Evolutionary conservation across 208 protist species (phyloP).

Genomic region (Wallacemonas sp.): DNA sequence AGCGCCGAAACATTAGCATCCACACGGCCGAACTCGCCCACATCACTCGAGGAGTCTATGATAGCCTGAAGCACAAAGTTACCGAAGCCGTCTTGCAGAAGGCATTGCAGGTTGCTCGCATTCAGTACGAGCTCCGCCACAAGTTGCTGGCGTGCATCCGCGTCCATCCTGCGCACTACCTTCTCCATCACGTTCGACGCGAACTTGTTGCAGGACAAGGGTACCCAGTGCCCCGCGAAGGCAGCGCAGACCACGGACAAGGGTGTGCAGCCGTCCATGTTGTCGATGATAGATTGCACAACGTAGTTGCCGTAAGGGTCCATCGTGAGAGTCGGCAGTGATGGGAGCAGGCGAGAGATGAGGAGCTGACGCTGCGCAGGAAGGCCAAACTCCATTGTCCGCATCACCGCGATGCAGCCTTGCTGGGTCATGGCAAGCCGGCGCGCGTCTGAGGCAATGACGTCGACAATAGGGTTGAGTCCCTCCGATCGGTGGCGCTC

Average conservation of each 20-base stretch:
- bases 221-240: slow-evolving; percentile 63
- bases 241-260: slow-evolving; percentile 35
- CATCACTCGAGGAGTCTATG: slow-evolving; percentile 53
- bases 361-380: slow-evolving; percentile 51
- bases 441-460: slow-evolving; percentile 42
- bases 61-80: slow-evolving; percentile 90
- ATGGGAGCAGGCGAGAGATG: slow-evolving; percentile 54
- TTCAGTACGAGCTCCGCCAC: slow-evolving; percentile 74
- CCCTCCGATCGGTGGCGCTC: slow-evolving; percentile 55
- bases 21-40: slow-evolving; percentile 49
- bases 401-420: slow-evolving; percentile 82
- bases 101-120: slow-evolving; percentile 40
- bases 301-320: slow-evolving; percentile 91
- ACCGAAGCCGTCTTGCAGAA: slow-evolving; percentile 81
- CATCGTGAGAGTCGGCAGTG: slow-evolving; percentile 58
- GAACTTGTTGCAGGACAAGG: slow-evolving; percentile 84
- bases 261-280: slow-evolving; percentile 45
- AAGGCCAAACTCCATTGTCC: slow-evolving; percentile 62
- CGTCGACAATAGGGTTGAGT: slow-evolving; percentile 56
- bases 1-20: slow-evolving; percentile 39
- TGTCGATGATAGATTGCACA: slow-evolving; percentile 80
- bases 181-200: slow-evolving; percentile 91
- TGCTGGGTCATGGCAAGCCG: slow-evolving; percentile 68
- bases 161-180: slow-evolving; percentile 52
- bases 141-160: slow-evolving; percentile 31